phyloP scores from a whole-genome alignment of 495 filamentous ascomycete genomes.

The Hyaloscypha variabilis region DNA sequence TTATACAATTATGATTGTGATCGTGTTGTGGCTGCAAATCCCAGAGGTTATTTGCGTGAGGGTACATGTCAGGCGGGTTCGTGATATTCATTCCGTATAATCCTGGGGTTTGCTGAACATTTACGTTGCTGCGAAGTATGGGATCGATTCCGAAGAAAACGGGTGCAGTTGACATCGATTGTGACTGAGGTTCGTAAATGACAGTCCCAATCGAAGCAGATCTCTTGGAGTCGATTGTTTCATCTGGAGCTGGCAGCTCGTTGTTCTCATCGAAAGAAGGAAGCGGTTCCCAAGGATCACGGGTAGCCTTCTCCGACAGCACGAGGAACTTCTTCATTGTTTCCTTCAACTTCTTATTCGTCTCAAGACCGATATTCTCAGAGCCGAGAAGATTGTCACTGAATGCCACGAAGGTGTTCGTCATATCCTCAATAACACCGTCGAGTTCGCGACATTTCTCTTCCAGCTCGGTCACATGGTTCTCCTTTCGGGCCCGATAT shows the following conservation, averaged over 20 bases:
- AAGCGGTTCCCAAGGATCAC: neutral
- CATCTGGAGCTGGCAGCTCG: neutral
- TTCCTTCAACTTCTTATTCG: constrained; percentile 1
- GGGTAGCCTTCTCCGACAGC: neutral
- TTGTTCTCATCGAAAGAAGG: neutral
- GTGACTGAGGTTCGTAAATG: neutral
- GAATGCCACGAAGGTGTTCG: constrained; percentile 13
- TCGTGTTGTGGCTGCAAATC: neutral
- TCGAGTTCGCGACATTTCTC: constrained; percentile 9
- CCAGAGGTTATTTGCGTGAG: constrained; percentile 6
- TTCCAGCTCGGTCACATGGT: constrained; percentile 3
- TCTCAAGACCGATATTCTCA: neutral
- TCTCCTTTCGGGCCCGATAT: constrained; percentile 12
- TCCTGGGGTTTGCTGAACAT: neutral
- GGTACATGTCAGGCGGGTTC: neutral
- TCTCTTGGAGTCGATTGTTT: neutral
- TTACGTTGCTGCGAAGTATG: neutral
- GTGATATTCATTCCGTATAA: neutral
- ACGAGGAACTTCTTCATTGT: constrained; percentile 9
- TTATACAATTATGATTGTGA: neutral
- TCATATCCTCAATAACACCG: constrained; percentile 17
- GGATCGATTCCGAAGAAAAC: neutral
- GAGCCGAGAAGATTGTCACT: constrained; percentile 8
- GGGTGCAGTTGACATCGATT: neutral
- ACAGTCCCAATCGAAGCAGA: neutral